Evolutionary conservation across 352 stramenopile genomes (phyloP).

Genomic region (Phytopythium montanum): DNA sequence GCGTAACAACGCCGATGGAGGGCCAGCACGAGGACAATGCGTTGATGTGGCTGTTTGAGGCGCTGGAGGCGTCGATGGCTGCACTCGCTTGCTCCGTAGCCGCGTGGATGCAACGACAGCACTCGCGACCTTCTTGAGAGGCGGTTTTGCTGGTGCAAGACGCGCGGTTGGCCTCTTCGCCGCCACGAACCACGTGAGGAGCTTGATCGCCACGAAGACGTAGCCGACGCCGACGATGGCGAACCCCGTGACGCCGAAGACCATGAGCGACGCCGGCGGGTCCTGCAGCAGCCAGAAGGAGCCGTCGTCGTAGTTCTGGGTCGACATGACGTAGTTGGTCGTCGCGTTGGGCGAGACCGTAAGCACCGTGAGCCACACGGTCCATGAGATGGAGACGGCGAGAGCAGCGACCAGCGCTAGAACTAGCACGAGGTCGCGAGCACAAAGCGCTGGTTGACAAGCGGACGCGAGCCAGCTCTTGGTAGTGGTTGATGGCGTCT

Average conservation of each 20-base stretch:
- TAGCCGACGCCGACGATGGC: conserved; percentile 22
- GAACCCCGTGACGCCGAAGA: conserved; percentile 17
- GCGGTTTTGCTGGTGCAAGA: not conserved
- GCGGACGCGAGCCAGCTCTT: not conserved
- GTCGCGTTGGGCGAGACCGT: conserved; percentile 14
- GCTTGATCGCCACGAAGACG: conserved; percentile 9
- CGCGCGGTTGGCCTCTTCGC: not conserved
- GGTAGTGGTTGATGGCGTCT: not conserved
- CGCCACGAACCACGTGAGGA: conserved; percentile 2
- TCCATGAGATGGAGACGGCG: not conserved
- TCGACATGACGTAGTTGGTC: conserved; percentile 35
- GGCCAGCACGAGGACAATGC: not conserved
- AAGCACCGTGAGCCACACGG: not conserved
- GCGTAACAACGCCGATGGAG: not conserved
- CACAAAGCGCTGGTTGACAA: not conserved
- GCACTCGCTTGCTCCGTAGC: not conserved
- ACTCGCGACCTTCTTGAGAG: not conserved
- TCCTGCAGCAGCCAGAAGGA: conserved; percentile 38
- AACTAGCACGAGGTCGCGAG: not conserved
- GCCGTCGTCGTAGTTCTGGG: conserved; percentile 24
- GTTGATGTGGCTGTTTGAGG: not conserved
- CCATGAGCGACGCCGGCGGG: conserved; percentile 11
- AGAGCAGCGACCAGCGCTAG: not conserved
- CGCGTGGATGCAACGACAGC: not conserved
- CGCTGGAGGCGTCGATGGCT: not conserved